phyloP scores from a whole-genome alignment of 495 filamentous ascomycete species.

The Neurospora sp. region DNA sequence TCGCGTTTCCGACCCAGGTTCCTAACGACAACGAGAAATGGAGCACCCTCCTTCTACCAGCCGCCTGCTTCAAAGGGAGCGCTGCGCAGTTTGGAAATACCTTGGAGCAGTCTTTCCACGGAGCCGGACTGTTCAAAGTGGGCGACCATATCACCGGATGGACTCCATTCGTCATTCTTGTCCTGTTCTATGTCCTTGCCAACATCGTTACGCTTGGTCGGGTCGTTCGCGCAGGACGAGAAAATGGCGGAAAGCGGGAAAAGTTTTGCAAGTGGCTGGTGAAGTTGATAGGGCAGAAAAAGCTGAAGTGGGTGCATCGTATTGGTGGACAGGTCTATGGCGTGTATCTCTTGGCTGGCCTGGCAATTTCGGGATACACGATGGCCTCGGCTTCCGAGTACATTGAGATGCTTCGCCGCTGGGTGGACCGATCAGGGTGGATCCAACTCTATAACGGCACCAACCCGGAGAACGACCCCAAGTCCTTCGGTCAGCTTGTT shows the following conservation, averaged over 20 bases:
- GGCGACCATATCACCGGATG: slow-evolving; percentile 20
- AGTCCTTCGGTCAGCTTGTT: slow-evolving; percentile 28
- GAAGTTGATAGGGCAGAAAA: background rate
- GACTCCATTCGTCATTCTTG: slow-evolving; percentile 18
- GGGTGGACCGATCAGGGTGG: slow-evolving; percentile 24
- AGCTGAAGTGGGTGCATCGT: slow-evolving; percentile 5
- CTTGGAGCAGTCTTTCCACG: slow-evolving; percentile 5
- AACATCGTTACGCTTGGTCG: slow-evolving; percentile 15
- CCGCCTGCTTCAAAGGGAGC: slow-evolving; percentile 20
- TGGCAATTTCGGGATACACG: slow-evolving; percentile 9
- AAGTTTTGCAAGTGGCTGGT: background rate
- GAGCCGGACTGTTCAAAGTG: slow-evolving; percentile 4
- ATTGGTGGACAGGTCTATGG: slow-evolving; percentile 8
- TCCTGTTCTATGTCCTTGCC: slow-evolving; percentile 18
- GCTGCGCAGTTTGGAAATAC: slow-evolving; percentile 1
- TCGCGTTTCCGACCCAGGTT: slow-evolving; percentile 16
- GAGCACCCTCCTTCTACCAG: slow-evolving; percentile 18
- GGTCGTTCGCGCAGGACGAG: slow-evolving; percentile 13
- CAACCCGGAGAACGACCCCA: slow-evolving; percentile 23
- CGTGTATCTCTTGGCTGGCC: slow-evolving; percentile 15
- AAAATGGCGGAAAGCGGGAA: slow-evolving; percentile 9
- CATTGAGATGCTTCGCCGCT: slow-evolving; percentile 18
- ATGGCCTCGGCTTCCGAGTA: slow-evolving; percentile 13
- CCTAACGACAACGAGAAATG: slow-evolving; percentile 9
- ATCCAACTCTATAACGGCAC: slow-evolving; percentile 7